phyloP scores from a whole-genome alignment of 768 basidiomycete genomes.

The Tubosaeta sp. region DNA sequence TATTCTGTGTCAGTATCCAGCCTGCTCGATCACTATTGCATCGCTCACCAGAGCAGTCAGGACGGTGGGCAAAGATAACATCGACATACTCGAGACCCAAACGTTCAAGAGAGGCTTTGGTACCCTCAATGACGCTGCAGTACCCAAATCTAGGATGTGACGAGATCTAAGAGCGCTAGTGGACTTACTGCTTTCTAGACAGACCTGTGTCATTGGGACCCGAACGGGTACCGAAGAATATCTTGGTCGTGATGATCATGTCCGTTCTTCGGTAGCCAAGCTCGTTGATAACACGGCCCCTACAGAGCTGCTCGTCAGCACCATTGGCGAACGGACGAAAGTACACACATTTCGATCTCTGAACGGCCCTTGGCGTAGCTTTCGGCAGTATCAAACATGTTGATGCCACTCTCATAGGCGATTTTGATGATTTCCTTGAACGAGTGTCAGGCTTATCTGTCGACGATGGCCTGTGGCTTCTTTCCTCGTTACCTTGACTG shows the following conservation, averaged over 20 bases:
- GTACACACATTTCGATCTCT: constrained; percentile 47
- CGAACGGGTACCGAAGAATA: constrained; percentile 51
- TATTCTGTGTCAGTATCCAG: constrained; percentile 8
- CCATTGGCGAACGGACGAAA: neutral
- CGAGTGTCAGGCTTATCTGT: neutral
- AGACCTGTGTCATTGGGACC: constrained; percentile 42
- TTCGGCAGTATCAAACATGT: constrained; percentile 48
- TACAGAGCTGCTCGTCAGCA: constrained; percentile 7
- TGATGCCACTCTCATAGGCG: constrained; percentile 50
- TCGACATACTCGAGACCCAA: constrained; percentile 54
- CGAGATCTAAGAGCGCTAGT: neutral
- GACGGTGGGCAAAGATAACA: constrained; percentile 47
- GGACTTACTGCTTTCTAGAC: constrained; percentile 30
- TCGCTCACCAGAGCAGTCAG: constrained; percentile 34
- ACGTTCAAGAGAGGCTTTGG: constrained; percentile 45
- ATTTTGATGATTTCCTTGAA: constrained; percentile 48
- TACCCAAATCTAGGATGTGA: neutral
- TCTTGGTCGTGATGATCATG: constrained; percentile 51
- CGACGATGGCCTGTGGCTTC: neutral
- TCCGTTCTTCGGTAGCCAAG: constrained; percentile 47
- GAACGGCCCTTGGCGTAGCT: constrained; percentile 43
- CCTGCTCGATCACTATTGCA: neutral
- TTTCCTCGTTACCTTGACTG: constrained; percentile 39
- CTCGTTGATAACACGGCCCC: constrained; percentile 53
- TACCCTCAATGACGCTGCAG: constrained; percentile 50